These are phyloP conservation scores for Aureobasidium sp. DNA, from an alignment of 2,329 filamentous ascomycete species.

Conservation along the genomic window DNA sequence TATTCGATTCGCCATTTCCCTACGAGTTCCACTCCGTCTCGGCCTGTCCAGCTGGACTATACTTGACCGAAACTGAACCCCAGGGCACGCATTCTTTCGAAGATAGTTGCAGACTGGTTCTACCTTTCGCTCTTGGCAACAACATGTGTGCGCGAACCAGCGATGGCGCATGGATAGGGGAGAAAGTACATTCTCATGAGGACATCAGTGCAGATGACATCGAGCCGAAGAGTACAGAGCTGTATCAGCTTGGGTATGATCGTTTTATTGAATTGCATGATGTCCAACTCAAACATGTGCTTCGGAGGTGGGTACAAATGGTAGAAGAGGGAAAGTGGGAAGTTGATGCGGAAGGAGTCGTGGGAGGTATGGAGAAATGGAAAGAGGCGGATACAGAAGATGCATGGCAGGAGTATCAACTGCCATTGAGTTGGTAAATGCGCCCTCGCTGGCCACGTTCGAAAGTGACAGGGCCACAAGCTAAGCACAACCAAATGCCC, in stretches of 20 bases:
- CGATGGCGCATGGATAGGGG: not conserved
- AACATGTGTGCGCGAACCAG: not conserved
- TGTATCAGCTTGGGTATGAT: not conserved
- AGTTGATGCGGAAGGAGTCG: not conserved
- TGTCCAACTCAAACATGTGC: not conserved
- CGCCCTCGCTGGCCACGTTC: too few species aligned
- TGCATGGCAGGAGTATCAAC: too few species aligned
- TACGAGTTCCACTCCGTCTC: not conserved
- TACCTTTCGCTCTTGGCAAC: not conserved
- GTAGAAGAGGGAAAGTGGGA: not conserved
- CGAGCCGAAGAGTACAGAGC: not conserved
- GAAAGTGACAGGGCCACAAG: too few species aligned
- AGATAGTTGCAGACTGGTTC: not conserved
- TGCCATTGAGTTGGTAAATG: too few species aligned
- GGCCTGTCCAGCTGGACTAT: not conserved
- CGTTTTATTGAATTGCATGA: not conserved
- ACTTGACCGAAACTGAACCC: not conserved
- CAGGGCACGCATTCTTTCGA: not conserved
- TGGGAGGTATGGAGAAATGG: not conserved
- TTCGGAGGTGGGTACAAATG: not conserved
- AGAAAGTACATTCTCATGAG: not conserved
- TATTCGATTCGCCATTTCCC: not conserved
- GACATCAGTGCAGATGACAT: not conserved
- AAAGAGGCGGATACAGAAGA: not conserved
- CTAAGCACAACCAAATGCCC: too few species aligned